Percentiles rank a stretch among this genome's conserved stretches.
Evolutionary conservation across 352 stramenopile species (phyloP).

Genomic region (Pythium dissotocum): DNA sequence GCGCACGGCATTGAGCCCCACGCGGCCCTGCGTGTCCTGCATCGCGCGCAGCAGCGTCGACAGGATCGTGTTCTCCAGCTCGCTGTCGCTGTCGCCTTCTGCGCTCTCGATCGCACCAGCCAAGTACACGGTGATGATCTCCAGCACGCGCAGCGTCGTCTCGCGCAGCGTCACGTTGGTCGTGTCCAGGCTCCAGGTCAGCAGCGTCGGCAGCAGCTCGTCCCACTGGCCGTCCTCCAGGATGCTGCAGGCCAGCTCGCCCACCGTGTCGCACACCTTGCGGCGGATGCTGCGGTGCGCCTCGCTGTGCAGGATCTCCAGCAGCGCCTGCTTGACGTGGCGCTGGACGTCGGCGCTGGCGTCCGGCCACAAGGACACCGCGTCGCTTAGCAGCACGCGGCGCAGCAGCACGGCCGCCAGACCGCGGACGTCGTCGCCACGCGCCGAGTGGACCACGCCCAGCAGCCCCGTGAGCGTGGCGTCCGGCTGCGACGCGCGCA

Average conservation of each 20-base stretch:
- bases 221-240: slow-evolving; percentile 83
- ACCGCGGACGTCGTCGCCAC: slow-evolving; percentile 66
- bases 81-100: slow-evolving; percentile 24
- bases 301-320: slow-evolving; percentile 62
- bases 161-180: slow-evolving; percentile 60
- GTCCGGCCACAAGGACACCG: slow-evolving; percentile 74
- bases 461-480: slow-evolving; percentile 57
- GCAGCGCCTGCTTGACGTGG: slow-evolving; percentile 60
- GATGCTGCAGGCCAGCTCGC: slow-evolving; percentile 77
- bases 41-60: slow-evolving; percentile 53
- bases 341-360: slow-evolving; percentile 46
- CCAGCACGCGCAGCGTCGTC: slow-evolving; percentile 67
- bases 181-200: slow-evolving; percentile 56
- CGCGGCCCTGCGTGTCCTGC: slow-evolving; percentile 54
- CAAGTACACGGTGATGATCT: slow-evolving; percentile 83
- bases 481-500: slow-evolving; percentile 59
- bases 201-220: slow-evolving; percentile 63
- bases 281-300: slow-evolving; percentile 75
- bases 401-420: slow-evolving; percentile 76
- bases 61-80: slow-evolving; percentile 57
- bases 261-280: slow-evolving; percentile 84
- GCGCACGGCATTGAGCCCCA: slow-evolving; percentile 70
- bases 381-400: slow-evolving; percentile 73
- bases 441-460: slow-evolving; percentile 54
- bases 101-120: slow-evolving; percentile 50